These are phyloP conservation scores for Suhomyces ambrosiae DNA, from an alignment of 1,139 yeast genomes.

Conservation along the genomic window DNA sequence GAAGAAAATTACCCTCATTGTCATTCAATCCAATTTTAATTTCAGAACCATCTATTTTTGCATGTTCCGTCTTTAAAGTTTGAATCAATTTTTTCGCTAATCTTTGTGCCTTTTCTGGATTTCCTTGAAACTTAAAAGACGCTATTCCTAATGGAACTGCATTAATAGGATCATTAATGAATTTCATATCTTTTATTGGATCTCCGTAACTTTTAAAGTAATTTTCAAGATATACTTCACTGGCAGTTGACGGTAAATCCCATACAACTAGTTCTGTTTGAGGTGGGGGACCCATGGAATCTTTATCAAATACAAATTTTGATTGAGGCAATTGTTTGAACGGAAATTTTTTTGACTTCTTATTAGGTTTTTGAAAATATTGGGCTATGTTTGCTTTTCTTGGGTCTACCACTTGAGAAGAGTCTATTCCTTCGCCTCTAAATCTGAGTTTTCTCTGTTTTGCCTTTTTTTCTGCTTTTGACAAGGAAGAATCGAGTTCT, in stretches of 20 bases:
- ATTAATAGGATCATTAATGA: slow-evolving; percentile 69
- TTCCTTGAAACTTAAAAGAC: slow-evolving; percentile 63
- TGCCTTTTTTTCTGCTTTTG: slow-evolving; percentile 40
- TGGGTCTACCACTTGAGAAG: slow-evolving; percentile 33
- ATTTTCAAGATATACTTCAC: slow-evolving; percentile 51
- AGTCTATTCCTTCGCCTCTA: slow-evolving; percentile 33
- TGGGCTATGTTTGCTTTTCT: slow-evolving; percentile 30
- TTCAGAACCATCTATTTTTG: slow-evolving; percentile 44
- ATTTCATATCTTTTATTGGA: slow-evolving; percentile 51
- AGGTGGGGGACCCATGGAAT: slow-evolving; percentile 79
- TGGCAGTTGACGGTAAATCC: slow-evolving; percentile 56
- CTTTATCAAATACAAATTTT: slow-evolving; percentile 60
- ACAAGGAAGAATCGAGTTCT: slow-evolving; percentile 35
- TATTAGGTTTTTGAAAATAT: slow-evolving; percentile 46
- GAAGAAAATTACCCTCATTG: slow-evolving; percentile 32
- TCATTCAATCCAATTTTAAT: slow-evolving; percentile 44
- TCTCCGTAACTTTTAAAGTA: slow-evolving; percentile 64
- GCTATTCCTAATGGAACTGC: slow-evolving; percentile 84
- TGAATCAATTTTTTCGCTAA: slow-evolving; percentile 39
- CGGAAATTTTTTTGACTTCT: slow-evolving; percentile 45
- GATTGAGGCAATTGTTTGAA: slow-evolving; percentile 55
- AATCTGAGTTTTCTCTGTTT: slow-evolving; percentile 39
- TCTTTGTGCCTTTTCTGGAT: slow-evolving; percentile 53
- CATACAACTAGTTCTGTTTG: slow-evolving; percentile 69
- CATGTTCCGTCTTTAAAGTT: slow-evolving; percentile 28